A percentile compares a stretch with the other conserved stretches of the same genome.
Conservation (phyloP, 2,329 filamentous ascomycete genomes). For the Monilinia aucupariae region DNA sequence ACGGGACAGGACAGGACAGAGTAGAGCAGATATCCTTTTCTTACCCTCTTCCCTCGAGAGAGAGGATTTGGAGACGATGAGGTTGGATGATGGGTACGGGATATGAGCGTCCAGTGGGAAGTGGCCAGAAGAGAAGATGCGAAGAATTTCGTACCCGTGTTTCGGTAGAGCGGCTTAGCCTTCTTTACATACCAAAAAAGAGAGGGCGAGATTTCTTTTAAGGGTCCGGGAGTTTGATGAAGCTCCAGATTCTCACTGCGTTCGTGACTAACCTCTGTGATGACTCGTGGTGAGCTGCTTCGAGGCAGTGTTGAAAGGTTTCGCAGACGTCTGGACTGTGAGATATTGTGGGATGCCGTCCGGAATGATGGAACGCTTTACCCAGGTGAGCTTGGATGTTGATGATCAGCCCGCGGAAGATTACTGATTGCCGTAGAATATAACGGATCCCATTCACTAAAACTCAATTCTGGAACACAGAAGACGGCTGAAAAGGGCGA, state of each 20-base stretch:
- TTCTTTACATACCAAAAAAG: background rate
- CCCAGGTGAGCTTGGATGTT: background rate
- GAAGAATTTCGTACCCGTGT: background rate
- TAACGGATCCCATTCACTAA: background rate
- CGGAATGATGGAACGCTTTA: background rate
- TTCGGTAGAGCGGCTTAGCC: background rate
- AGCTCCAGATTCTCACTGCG: background rate
- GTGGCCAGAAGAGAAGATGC: background rate
- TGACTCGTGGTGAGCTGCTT: background rate
- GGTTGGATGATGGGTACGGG: background rate
- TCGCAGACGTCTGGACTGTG: slow-evolving; percentile 8
- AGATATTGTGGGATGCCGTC: background rate
- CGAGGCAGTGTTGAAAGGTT: slow-evolving; percentile 5
- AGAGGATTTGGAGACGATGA: background rate
- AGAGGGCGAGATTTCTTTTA: background rate
- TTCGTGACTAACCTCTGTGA: background rate
- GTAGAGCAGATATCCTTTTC: no score
- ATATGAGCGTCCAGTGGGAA: background rate
- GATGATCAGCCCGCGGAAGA: slow-evolving; percentile 1
- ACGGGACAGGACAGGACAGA: no score
- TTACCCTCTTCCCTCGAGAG: no score
- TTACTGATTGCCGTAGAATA: background rate
- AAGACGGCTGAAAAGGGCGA: no score
- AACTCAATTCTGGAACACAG: background rate
- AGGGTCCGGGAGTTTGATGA: background rate